Conservation (phyloP, 345 rosid species). For the Dipteronia sinensis region DNA sequence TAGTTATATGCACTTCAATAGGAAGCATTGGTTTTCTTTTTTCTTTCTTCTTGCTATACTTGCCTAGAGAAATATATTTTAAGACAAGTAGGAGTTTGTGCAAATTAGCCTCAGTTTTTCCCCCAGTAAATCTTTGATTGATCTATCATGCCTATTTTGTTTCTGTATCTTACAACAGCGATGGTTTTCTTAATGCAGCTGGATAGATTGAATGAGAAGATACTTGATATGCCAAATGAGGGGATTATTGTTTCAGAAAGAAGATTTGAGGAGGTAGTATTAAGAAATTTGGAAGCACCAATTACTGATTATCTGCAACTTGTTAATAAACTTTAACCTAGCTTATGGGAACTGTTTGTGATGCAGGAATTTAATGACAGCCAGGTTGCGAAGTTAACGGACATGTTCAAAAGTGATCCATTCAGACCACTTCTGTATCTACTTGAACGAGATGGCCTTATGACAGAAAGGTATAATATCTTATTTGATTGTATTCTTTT, state of each 20-base stretch:
- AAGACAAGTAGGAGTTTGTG: background rate
- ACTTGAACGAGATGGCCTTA: constrained; percentile 60
- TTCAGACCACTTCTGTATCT: constrained; percentile 51
- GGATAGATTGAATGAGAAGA: constrained; percentile 77
- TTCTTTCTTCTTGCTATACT: background rate
- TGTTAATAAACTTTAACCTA: constrained; percentile 17
- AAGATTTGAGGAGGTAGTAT: constrained; percentile 30
- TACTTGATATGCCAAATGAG: constrained; percentile 39
- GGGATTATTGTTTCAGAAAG: constrained; percentile 32
- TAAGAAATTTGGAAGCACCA: constrained; percentile 7
- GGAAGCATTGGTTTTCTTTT: background rate
- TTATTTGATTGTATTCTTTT: background rate
- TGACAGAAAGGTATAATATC: constrained; percentile 57
- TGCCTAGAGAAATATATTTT: background rate
- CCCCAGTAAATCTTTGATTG: background rate
- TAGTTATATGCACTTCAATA: background rate
- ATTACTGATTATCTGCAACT: constrained; percentile 1
- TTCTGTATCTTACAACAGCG: background rate
- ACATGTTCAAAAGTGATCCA: constrained; percentile 47
- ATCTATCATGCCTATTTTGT: background rate
- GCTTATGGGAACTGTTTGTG: constrained; percentile 14
- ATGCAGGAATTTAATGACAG: constrained; percentile 39
- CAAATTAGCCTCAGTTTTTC: background rate
- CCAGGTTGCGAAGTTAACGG: constrained; percentile 28
- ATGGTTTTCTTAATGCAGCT: constrained; percentile 54